Percentiles rank a stretch among this genome's conserved stretches.
Conservation (phyloP, 345 rosid genomes). For the Triadica sebifera region DNA sequence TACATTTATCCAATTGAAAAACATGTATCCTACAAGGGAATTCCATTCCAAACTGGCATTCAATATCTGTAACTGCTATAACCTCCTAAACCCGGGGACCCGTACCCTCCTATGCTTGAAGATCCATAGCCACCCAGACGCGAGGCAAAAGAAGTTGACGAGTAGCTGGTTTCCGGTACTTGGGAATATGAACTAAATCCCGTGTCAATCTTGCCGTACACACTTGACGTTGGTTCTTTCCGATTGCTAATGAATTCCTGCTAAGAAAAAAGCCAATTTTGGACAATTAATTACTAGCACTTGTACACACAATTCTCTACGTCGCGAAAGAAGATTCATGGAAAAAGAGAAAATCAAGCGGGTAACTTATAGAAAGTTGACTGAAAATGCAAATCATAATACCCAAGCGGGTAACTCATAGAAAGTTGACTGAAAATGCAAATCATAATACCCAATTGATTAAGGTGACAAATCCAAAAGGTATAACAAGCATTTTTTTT, state of each 20-base stretch:
- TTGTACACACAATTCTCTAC: background rate
- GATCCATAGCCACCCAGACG: conserved; percentile 21
- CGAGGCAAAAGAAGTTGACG: conserved; percentile 19
- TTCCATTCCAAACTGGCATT: background rate
- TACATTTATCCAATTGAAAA: background rate
- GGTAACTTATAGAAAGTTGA: background rate
- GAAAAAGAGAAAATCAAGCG: background rate
- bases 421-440: background rate
- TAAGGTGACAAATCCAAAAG: background rate
- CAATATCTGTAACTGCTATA: conserved; percentile 27
- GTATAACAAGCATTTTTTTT: background rate
- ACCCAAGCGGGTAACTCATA: background rate
- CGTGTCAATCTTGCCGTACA: conserved; percentile 27
- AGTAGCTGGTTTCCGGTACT: conserved; percentile 24
- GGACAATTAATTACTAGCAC: background rate
- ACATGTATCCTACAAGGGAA: conserved; percentile 2
- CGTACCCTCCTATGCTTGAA: conserved; percentile 23
- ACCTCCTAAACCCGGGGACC: conserved; percentile 29
- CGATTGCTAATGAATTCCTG: conserved; percentile 30
- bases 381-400: too few relatives aligned
- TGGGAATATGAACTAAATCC: conserved; percentile 30
- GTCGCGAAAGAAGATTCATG: background rate
- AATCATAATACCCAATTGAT: too few relatives aligned
- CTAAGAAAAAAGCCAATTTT: background rate
- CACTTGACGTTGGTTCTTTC: conserved; percentile 28